Conservation (phyloP, 2,329 filamentous ascomycete genomes). For the Aspergillus terreus region DNA sequence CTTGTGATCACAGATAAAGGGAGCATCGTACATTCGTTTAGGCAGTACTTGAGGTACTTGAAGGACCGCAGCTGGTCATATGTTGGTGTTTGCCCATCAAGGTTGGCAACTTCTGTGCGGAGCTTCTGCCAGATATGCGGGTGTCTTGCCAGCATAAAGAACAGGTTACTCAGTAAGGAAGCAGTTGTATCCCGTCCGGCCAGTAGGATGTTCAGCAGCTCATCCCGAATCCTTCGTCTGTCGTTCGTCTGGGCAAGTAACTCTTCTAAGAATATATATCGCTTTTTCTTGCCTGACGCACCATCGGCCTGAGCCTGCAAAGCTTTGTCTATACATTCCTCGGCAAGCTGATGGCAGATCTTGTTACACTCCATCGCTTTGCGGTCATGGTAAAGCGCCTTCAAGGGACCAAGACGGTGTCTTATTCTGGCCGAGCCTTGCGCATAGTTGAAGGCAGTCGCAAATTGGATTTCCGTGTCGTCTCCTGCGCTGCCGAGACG, state of each 20-base stretch:
- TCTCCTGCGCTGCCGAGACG: neutral
- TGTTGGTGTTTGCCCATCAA: conserved; percentile 3
- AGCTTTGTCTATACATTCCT: conserved; percentile 13
- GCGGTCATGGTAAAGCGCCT: conserved; percentile 12
- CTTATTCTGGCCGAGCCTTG: conserved; percentile 24
- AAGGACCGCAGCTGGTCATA: conserved; percentile 6
- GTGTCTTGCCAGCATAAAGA: conserved; percentile 28
- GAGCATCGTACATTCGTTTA: conserved; percentile 8
- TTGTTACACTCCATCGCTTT: conserved; percentile 17
- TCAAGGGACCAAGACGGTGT: conserved; percentile 21
- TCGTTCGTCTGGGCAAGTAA: conserved; percentile 49
- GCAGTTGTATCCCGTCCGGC: conserved; percentile 39
- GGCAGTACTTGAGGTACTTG: conserved; percentile 4
- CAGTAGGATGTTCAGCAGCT: conserved; percentile 40
- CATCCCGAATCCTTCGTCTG: conserved; percentile 46
- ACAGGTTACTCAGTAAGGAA: conserved; percentile 30
- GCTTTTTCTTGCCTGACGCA: neutral
- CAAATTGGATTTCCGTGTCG: conserved; percentile 21
- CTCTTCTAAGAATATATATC: conserved; percentile 57
- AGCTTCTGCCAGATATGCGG: conserved; percentile 24
- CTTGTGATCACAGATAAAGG: too few relatives aligned
- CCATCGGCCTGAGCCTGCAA: conserved; percentile 5
- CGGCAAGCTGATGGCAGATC: conserved; percentile 1
- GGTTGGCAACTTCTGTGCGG: conserved; percentile 13
- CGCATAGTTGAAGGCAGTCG: conserved; percentile 34